phyloP scores from a whole-genome alignment of 1,284 basidiomycete genomes.

The Garcileccinum viscosum region DNA sequence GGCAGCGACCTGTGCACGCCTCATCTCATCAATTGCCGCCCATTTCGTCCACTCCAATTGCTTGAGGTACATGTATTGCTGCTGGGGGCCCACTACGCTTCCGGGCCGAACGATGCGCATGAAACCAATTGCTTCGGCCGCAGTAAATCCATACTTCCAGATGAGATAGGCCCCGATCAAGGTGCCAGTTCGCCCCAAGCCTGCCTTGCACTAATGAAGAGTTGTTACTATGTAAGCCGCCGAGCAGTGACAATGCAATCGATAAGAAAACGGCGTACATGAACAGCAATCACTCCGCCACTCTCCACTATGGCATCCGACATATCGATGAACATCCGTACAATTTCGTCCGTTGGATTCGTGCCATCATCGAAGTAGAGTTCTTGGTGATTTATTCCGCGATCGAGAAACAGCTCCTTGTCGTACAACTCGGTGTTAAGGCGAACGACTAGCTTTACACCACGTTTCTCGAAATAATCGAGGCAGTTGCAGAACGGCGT shows the following conservation, averaged over 20 bases:
- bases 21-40: slow-evolving; percentile 83
- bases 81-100: slow-evolving; percentile 92
- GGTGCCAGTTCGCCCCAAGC: slow-evolving; percentile 91
- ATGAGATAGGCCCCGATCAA: slow-evolving; percentile 97
- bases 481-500: slow-evolving; percentile 87
- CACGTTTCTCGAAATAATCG: slow-evolving; percentile 88
- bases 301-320: slow-evolving; percentile 79
- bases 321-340: slow-evolving; percentile 86
- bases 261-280: slow-evolving; percentile 60
- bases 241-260: slow-evolving; percentile 20
- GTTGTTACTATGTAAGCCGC: slow-evolving; percentile 26
- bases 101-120: slow-evolving; percentile 98
- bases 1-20: slow-evolving; percentile 54
- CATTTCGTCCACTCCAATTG: slow-evolving; percentile 94
- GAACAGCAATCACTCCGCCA: slow-evolving; percentile 87
- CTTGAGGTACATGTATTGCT: slow-evolving; percentile 97
- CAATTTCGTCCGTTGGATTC: slow-evolving; percentile 94
- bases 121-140: slow-evolving; percentile 95
- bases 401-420: slow-evolving; percentile 80
- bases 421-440: slow-evolving; percentile 97
- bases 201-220: slow-evolving; percentile 83
- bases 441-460: slow-evolving; percentile 91
- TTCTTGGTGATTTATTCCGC: slow-evolving; percentile 89
- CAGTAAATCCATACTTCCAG: slow-evolving; percentile 99
- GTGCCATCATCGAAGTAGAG: slow-evolving; percentile 99